Evolutionary conservation across 2,329 filamentous ascomycete species (phyloP).

Genomic region (Xylaria hypoxylon): DNA sequence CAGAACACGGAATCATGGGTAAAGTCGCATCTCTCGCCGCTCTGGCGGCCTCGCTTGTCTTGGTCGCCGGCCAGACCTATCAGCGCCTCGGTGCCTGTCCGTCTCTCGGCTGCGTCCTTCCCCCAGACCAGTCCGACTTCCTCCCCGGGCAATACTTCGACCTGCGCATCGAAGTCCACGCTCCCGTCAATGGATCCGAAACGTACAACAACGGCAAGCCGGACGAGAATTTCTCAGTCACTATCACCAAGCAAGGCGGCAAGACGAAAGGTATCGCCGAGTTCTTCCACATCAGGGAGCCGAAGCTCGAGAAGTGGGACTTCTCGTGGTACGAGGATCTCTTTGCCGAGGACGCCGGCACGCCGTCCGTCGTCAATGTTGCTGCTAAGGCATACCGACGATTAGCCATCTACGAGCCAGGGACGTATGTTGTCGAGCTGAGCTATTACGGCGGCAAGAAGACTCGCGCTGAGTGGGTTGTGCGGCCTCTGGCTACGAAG

Average conservation of each 20-base stretch:
- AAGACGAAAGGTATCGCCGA: conserved; percentile 66
- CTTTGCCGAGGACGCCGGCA: conserved; percentile 78
- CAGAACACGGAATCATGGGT: conserved; percentile 24
- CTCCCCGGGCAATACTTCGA: conserved; percentile 87
- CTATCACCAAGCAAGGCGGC: conserved; percentile 73
- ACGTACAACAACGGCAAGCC: conserved; percentile 75
- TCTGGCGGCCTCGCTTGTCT: conserved; percentile 53
- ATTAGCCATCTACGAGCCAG: conserved; percentile 81
- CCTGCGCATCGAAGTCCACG: conserved; percentile 84
- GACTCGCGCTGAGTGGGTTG: conserved; percentile 81
- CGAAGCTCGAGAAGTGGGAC: conserved; percentile 81
- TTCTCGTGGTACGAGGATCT: conserved; percentile 89
- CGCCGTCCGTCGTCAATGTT: conserved; percentile 80
- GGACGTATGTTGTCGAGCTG: conserved; percentile 80
- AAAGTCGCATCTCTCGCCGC: conserved; percentile 30
- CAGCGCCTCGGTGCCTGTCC: conserved; percentile 70
- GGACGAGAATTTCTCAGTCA: conserved; percentile 80
- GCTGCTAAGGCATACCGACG: conserved; percentile 82
- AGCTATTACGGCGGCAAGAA: conserved; percentile 78
- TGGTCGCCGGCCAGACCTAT: conserved; percentile 67
- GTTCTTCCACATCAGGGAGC: conserved; percentile 78
- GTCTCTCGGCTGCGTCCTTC: conserved; percentile 68
- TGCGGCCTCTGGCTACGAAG: conserved; percentile 75
- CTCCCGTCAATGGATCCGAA: conserved; percentile 83
- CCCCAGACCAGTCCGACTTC: conserved; percentile 79